Evolutionary conservation across 257 asterid genomes (phyloP).

Genomic region (Ligustrum vulgare): DNA sequence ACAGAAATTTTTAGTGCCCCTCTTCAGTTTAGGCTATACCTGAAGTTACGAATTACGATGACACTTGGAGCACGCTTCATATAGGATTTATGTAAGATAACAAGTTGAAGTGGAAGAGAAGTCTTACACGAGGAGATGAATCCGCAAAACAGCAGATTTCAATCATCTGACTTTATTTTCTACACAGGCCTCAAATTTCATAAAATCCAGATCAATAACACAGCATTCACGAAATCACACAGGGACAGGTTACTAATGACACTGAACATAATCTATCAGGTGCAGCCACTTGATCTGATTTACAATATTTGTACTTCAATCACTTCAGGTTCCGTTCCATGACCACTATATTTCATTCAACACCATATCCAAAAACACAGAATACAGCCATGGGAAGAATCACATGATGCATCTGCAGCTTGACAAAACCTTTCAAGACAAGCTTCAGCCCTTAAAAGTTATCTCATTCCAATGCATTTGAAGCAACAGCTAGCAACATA

Average conservation of each 20-base stretch:
- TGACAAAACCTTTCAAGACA: background rate
- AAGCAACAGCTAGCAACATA: background rate
- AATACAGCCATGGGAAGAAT: background rate
- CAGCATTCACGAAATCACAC: slow-evolving; percentile 24
- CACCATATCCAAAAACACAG: background rate
- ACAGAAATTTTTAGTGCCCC: background rate
- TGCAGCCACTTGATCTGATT: background rate
- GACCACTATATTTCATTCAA: background rate
- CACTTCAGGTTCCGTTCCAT: background rate
- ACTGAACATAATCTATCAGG: background rate
- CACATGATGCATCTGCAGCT: background rate
- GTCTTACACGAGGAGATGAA: slow-evolving; percentile 40
- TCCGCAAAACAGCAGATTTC: slow-evolving; percentile 30
- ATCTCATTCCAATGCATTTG: background rate
- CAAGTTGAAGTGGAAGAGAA: background rate
- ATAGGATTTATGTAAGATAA: background rate
- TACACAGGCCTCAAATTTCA: slow-evolving; percentile 25
- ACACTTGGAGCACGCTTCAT: background rate
- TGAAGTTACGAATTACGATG: background rate
- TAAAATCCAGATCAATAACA: slow-evolving; percentile 19
- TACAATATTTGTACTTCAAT: background rate
- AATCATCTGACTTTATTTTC: slow-evolving; percentile 30
- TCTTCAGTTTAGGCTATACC: background rate
- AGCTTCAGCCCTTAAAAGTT: background rate
- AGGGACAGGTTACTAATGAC: slow-evolving; percentile 17